Base-by-base conservation (phyloP, 2,329 filamentous ascomycete genomes). In the Alternaria consortialis region DNA sequence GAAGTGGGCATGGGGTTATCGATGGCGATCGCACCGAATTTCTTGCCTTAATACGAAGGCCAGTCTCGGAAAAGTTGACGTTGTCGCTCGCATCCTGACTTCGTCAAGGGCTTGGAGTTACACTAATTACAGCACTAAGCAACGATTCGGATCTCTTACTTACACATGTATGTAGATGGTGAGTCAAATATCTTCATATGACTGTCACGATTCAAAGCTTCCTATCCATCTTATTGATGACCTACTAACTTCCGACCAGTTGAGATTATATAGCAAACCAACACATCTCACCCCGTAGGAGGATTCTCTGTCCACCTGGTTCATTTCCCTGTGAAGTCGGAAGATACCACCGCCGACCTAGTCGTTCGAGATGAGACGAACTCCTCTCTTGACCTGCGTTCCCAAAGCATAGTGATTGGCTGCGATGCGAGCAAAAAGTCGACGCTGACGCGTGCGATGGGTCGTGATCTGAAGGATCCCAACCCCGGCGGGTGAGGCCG, bases 361-460 rank as follows among this genome's bases (percentile, higher is more conserved):
- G 8, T 27, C 15, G 11, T 44, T 15, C 39, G 20, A 53, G 17
- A 13, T 32, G 29, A 29, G 39, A 42, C 15, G 12, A 27, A n/a
- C 17, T 34, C 39, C 13, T 29, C 37, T 43, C 39, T 27, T n/a
- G 29, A 53, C 32, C 39, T n/a, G 17, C 27, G 23, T 27, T 27
- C 39, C 29, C 43, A 17, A 25, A n/a, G 29, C 20, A 32, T 4
- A 4, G 15, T 31, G 39, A 53, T 53, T 44, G 51, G 51, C 29
- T 37, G 20, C 17, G 13, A 43, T 40, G 12, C 51, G 39, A 43
- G 37, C 20, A 42, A 31, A 36, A 32, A n/a, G 51, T 53, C 29
- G 51, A 43, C n/a, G 43, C 34, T 40, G 53, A 60, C 37, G 53
- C 31, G 57, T 51, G 57, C 37, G 12, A 48, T 31, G 25, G n/a